phyloP scores from a whole-genome alignment of 305 asterid genomes.

The Fraxinus nigra region DNA sequence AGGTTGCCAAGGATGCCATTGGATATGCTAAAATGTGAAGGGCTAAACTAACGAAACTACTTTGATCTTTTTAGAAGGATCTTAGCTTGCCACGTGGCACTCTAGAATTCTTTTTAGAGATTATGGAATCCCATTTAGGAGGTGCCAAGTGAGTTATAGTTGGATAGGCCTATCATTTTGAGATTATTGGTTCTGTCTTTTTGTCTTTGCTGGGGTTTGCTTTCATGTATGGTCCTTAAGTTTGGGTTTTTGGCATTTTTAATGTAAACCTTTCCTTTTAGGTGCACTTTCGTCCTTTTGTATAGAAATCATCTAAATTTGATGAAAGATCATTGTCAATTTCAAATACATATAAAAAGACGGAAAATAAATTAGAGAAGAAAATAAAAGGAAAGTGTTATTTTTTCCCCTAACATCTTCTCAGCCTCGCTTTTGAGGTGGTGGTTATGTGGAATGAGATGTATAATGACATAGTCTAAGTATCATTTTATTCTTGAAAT shows the following conservation, averaged over 20 bases:
- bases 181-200: neutral
- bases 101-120: slow-evolving; percentile 26
- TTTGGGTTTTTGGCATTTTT: neutral
- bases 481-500: neutral
- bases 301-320: neutral
- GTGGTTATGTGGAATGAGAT: neutral
- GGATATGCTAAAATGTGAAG: slow-evolving; percentile 3
- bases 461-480: neutral
- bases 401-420: neutral
- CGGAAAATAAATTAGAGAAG: neutral
- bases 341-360: neutral
- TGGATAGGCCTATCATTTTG: slow-evolving; percentile 62
- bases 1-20: slow-evolving; percentile 83
- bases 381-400: neutral
- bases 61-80: slow-evolving; percentile 38
- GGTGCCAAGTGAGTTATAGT: slow-evolving; percentile 34
- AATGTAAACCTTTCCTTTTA: neutral
- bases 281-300: neutral
- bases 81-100: slow-evolving; percentile 53
- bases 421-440: neutral
- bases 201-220: neutral
- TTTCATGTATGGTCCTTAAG: neutral
- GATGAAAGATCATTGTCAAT: neutral
- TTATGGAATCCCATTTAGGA: slow-evolving; percentile 33
- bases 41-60: slow-evolving; percentile 17